Base-by-base conservation (phyloP, 768 basidiomycete genomes). In the Macrolepiota albuminosa region DNA sequence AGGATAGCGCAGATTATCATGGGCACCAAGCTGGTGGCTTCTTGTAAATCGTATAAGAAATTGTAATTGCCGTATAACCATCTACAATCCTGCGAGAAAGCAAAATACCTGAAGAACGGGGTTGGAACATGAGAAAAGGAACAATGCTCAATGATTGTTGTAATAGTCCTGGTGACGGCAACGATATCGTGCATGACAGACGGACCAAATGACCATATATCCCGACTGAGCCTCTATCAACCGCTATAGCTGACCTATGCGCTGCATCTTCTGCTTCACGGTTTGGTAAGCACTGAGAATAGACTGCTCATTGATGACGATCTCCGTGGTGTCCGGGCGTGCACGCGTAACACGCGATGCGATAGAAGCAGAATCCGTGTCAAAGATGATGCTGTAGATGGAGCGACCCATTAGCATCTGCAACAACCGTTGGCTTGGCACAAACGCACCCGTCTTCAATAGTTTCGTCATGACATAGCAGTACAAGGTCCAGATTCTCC, bases 271-370 rank as follows among this genome's bases (percentile, higher is more conserved):
- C 68, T 92, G 91, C 73, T 86, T 88, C 63, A 94, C 86, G 0
- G 90, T 91, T 78, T 91, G 86, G 78, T 95, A 97, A 34, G 95
- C 95, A 69, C 79, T 95, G 82, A 96, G 81, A 61, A 97, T 81
- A 9, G 94, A 95, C 76, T 97, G 95, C 76, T 99, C 97, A 79
- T 99, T 98, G 80, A 99, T 96, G 63, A 95, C 89, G 63, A 99
- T 97, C 66, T 98, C 95, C 40, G 89, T 90, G 54, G 95, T 88
- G 72, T 98, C 97, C 16, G 96, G 88, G 63, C 86, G 88, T 46
- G 97, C 93, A 63, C 95, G 78, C 67, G 91, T 95, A 55, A 98
- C 97, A 56, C 97, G 78, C 36, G 94, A 93, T 0, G 95, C 94
- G 70, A 98, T 97, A n/a, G 95, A 90, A 0, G 93, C 84, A 3